Conservation (phyloP, 2,329 filamentous ascomycete species). For the Grosmannia clavigera region DNA sequence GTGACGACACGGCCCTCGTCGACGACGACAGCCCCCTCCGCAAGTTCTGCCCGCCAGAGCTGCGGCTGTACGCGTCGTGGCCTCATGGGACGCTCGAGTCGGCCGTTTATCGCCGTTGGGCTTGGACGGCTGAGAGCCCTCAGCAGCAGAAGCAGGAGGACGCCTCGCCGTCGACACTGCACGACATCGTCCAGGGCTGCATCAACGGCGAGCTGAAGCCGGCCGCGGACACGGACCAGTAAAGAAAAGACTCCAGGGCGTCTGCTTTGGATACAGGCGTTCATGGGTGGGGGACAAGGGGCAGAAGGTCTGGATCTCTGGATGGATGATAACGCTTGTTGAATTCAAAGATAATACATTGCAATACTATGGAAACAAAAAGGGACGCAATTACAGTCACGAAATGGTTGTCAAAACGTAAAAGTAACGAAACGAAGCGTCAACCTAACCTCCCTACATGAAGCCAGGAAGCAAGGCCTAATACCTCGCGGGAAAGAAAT, state of each 20-base stretch:
- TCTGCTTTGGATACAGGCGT: not conserved
- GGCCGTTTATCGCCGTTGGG: slow-evolving; percentile 6
- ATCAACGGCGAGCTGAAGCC: slow-evolving; percentile 7
- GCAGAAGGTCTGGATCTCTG: not conserved
- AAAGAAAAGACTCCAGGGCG: not conserved
- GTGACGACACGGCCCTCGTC: slow-evolving; percentile 20
- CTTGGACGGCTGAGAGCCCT: slow-evolving; percentile 3
- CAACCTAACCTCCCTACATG: no score
- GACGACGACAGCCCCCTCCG: slow-evolving; percentile 20
- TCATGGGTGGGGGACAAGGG: not conserved
- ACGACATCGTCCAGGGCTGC: slow-evolving; percentile 7
- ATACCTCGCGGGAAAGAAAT: no score
- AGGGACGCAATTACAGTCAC: no score
- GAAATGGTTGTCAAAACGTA: no score
- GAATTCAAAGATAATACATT: no score
- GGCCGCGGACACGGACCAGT: not conserved
- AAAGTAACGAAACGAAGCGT: no score
- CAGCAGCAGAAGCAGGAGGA: not conserved
- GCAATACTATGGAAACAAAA: no score
- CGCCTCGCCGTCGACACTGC: not conserved
- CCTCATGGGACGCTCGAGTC: not conserved
- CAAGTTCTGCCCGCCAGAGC: slow-evolving; percentile 4
- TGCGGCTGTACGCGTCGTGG: slow-evolving; percentile 12
- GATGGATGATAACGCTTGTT: not conserved
- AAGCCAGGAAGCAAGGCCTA: no score